These are phyloP conservation scores for Pleurotus sapidus DNA, from an alignment of 768 basidiomycete species.

Conservation along the genomic window DNA sequence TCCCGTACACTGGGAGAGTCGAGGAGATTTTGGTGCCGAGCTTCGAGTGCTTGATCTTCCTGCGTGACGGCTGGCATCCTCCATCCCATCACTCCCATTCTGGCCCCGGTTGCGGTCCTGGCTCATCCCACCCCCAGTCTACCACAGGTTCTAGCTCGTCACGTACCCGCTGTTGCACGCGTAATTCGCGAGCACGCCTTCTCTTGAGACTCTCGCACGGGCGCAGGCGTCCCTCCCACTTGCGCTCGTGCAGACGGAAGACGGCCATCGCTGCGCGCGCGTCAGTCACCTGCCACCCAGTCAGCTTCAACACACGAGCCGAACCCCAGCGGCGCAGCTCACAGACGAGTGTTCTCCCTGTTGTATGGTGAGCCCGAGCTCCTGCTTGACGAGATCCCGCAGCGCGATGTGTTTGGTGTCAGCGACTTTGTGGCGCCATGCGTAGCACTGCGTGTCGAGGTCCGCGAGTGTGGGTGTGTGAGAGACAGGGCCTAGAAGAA, in stretches of 20 bases:
- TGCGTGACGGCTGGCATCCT: slow-evolving; percentile 14
- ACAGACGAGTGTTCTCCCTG: slow-evolving; percentile 90
- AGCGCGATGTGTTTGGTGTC: slow-evolving; percentile 70
- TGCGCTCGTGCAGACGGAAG: slow-evolving; percentile 75
- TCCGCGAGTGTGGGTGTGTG: slow-evolving; percentile 61
- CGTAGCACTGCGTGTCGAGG: slow-evolving; percentile 69
- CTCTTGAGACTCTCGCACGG: too few relatives aligned
- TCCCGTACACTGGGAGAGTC: too few relatives aligned
- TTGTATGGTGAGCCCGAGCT: slow-evolving; percentile 82
- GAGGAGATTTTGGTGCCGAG: slow-evolving; percentile 10
- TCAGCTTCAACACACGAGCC: too few relatives aligned
- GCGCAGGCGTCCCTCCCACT: too few relatives aligned
- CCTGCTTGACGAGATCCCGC: slow-evolving; percentile 74
- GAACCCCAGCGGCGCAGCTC: slow-evolving; percentile 17
- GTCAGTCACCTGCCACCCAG: slow-evolving; percentile 68
- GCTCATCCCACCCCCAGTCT: too few relatives aligned
- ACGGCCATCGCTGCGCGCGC: slow-evolving; percentile 95
- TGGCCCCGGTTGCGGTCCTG: too few relatives aligned
- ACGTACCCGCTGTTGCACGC: too few relatives aligned
- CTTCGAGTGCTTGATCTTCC: too few relatives aligned
- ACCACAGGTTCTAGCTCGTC: too few relatives aligned
- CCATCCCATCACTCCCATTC: slow-evolving; percentile 25
- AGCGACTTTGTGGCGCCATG: slow-evolving; percentile 54
- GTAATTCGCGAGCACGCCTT: too few relatives aligned
- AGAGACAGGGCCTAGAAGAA: slow-evolving; percentile 56